Conservation (phyloP, 1,284 basidiomycete genomes). For the Trichosporon sp. region DNA sequence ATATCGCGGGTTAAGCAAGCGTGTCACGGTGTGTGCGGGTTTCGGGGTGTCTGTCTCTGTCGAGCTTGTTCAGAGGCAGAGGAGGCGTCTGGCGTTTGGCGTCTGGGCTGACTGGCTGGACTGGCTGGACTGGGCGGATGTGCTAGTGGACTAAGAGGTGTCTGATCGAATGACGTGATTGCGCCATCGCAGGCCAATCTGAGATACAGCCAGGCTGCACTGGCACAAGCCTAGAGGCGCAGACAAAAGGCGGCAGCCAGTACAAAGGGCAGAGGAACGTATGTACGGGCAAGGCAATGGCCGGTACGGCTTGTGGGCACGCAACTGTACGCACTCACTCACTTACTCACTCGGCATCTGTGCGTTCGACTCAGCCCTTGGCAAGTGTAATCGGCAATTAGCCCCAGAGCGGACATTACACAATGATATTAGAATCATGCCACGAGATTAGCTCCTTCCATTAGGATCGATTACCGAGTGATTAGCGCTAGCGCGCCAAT, state of each 20-base stretch:
- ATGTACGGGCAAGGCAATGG: no score
- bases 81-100: no score
- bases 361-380: no score
- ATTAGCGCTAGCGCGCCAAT: background rate
- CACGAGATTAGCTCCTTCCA: background rate
- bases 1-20: background rate
- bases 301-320: no score
- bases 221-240: background rate
- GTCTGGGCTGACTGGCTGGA: background rate
- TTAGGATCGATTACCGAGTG: background rate
- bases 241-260: background rate
- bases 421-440: no score
- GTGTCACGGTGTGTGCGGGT: no score
- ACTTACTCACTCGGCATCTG: no score
- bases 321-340: no score
- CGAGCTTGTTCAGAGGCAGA: no score
- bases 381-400: background rate
- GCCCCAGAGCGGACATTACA: no score
- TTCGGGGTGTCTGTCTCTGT: no score
- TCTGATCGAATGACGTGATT: background rate
- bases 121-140: background rate
- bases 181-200: background rate
- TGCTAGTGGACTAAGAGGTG: no score
- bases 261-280: background rate
- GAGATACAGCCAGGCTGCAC: background rate